Percentiles rank a stretch among this genome's conserved stretches.
phyloP scores from a whole-genome alignment of 352 stramenopile genomes.

The Phytophthora boehmeriae region DNA sequence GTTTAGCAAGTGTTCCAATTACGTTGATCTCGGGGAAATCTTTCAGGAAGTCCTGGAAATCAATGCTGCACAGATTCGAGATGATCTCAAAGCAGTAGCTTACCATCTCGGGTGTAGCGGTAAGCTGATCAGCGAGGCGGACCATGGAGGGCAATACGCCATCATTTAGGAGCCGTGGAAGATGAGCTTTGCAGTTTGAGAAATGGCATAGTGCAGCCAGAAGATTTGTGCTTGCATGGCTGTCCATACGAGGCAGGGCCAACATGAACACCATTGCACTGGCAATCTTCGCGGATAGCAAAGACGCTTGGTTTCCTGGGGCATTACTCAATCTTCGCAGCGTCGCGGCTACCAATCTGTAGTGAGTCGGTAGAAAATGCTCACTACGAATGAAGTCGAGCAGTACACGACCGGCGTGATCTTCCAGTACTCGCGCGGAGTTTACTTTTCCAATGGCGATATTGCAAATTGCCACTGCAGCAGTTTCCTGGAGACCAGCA shows the following conservation, averaged over 20 bases:
- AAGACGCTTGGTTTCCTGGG: constrained; percentile 57
- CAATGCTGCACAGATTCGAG: constrained; percentile 64
- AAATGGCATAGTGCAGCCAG: constrained; percentile 56
- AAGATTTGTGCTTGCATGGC: constrained; percentile 48
- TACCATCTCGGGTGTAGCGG: constrained; percentile 36
- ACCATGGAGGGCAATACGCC: constrained; percentile 61
- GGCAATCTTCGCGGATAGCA: constrained; percentile 52
- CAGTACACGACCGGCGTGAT: constrained; percentile 52
- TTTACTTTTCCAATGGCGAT: constrained; percentile 72
- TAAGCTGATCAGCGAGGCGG: constrained; percentile 41
- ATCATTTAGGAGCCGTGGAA: constrained; percentile 51
- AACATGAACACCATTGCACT: constrained; percentile 61
- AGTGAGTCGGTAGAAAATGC: constrained; percentile 42
- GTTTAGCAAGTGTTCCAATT: constrained; percentile 67
- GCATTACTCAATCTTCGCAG: constrained; percentile 70
- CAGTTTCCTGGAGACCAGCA: constrained; percentile 60
- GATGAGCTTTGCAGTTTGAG: constrained; percentile 50
- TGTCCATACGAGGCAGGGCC: constrained; percentile 28
- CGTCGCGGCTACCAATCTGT: constrained; percentile 51
- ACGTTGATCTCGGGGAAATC: constrained; percentile 65
- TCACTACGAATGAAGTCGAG: constrained; percentile 60
- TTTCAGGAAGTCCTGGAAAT: constrained; percentile 57
- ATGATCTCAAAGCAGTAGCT: constrained; percentile 77
- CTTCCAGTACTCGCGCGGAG: constrained; percentile 59
- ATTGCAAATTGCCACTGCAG: constrained; percentile 65